Percentiles rank a stretch among this genome's conserved stretches.
Evolutionary conservation across 257 asterid species (phyloP).

Genomic region (Agastache rugosa): DNA sequence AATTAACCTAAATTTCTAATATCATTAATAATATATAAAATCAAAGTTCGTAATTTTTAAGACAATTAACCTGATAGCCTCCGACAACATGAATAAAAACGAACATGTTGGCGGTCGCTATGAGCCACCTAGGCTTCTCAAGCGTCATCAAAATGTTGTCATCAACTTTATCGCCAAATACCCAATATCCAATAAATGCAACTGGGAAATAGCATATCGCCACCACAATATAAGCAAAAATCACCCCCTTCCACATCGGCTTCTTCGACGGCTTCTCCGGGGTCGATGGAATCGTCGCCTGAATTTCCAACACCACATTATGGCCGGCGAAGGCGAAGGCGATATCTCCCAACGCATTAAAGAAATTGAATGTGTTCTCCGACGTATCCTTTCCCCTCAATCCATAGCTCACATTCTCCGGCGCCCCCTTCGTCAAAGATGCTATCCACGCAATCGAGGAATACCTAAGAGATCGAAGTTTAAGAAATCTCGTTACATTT

Average conservation of each 20-base stretch:
- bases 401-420: conserved; percentile 46
- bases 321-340: conserved; percentile 81
- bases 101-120: conserved; percentile 62
- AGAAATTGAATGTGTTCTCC: conserved; percentile 49
- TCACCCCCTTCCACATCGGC: conserved; percentile 80
- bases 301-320: conserved; percentile 73
- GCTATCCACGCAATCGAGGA: conserved; percentile 65
- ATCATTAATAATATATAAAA: neutral
- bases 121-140: conserved; percentile 59
- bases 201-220: conserved; percentile 70
- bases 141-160: conserved; percentile 60
- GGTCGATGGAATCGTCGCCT: conserved; percentile 74
- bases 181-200: conserved; percentile 58
- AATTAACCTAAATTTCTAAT: too few species aligned
- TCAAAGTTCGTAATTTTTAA: neutral
- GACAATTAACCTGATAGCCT: conserved; percentile 61
- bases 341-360: conserved; percentile 66
- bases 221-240: conserved; percentile 56
- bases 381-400: conserved; percentile 25
- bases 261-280: conserved; percentile 64
- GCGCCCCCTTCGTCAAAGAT: conserved; percentile 39
- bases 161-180: conserved; percentile 57
- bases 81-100: conserved; percentile 77
- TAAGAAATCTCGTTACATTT: neutral
- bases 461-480: conserved; percentile 37